Evolutionary conservation across 208 protist species (phyloP).

Genomic region (Endotrypanum monterogeii): DNA sequence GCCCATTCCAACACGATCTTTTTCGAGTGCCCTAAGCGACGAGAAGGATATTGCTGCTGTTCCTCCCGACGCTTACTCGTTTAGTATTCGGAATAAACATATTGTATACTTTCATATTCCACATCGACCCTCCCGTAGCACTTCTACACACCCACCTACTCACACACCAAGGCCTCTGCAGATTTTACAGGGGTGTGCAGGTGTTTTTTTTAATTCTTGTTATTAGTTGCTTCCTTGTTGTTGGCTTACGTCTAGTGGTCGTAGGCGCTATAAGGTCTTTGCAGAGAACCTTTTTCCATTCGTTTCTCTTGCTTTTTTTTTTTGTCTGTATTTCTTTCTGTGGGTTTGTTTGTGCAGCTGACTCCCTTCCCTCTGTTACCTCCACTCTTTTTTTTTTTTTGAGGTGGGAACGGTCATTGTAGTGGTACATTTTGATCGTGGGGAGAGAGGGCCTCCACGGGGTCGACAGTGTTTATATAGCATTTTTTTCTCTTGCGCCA

Average conservation of each 20-base stretch:
- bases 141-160: too few species aligned
- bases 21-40: neutral
- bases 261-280: too few species aligned
- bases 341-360: constrained; percentile 1
- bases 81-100: too few species aligned
- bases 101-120: too few species aligned
- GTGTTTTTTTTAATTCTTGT: constrained; percentile 16
- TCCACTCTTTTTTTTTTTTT: constrained; percentile 5
- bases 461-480: neutral
- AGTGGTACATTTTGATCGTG: too few species aligned
- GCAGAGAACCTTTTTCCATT: too few species aligned
- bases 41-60: neutral
- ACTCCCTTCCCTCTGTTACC: neutral
- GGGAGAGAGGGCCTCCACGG: too few species aligned
- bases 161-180: too few species aligned
- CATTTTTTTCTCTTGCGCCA: constrained; percentile 3
- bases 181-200: too few species aligned
- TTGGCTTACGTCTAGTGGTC: too few species aligned
- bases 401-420: too few species aligned
- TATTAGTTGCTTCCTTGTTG: neutral
- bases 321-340: neutral
- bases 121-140: too few species aligned
- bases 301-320: constrained; percentile 4
- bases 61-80: neutral
- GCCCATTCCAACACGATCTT: neutral